Percentiles rank a stretch among this genome's conserved stretches.
phyloP scores from a whole-genome alignment of 768 basidiomycete genomes.

The Termitomyces sp. region DNA sequence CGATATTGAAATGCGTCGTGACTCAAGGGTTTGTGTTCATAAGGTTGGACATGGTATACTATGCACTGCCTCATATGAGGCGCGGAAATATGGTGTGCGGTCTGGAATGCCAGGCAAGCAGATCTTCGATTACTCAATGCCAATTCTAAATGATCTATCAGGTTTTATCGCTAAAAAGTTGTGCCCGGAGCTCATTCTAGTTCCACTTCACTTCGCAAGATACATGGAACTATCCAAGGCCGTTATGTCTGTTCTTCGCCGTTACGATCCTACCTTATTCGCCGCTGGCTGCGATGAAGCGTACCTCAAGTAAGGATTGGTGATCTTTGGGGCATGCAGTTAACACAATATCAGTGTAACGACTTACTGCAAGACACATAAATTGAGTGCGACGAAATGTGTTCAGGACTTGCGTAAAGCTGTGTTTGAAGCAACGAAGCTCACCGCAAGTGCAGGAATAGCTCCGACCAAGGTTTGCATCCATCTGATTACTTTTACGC shows the following conservation, averaged over 20 bases:
- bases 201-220: constrained; percentile 49
- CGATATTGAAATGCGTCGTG: background rate
- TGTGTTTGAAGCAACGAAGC: constrained; percentile 70
- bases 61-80: constrained; percentile 88
- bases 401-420: constrained; percentile 70
- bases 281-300: constrained; percentile 86
- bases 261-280: constrained; percentile 73
- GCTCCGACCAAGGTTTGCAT: constrained; percentile 83
- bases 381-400: constrained; percentile 63
- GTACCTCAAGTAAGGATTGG: constrained; percentile 72
- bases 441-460: constrained; percentile 94
- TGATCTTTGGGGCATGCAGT: background rate
- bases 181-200: constrained; percentile 80
- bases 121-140: background rate
- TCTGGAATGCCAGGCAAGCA: constrained; percentile 89
- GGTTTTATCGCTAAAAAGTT: constrained; percentile 92
- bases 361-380: constrained; percentile 65
- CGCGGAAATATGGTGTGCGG: constrained; percentile 83
- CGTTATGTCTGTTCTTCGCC: constrained; percentile 64
- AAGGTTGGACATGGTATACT: constrained; percentile 81
- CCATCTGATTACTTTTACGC: constrained; percentile 5
- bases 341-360: constrained; percentile 57
- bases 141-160: constrained; percentile 18
- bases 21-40: constrained; percentile 10
- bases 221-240: constrained; percentile 67